Evolutionary conservation across 164 flowering plant genomes (phyloP).

Genomic region (Pachysandra terminalis): DNA sequence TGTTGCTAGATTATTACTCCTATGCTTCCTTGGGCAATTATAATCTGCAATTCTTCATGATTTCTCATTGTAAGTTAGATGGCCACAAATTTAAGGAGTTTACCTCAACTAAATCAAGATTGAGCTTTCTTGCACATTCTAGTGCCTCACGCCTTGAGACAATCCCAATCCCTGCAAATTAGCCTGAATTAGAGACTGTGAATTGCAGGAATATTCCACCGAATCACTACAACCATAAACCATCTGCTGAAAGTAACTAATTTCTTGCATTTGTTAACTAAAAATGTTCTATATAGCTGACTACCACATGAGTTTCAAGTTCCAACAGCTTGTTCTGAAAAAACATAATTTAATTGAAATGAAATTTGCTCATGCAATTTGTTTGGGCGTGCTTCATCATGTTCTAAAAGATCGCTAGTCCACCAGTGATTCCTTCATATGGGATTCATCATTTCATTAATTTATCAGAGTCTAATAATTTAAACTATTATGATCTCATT

Average conservation of each 20-base stretch:
- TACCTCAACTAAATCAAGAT: slow-evolving; percentile 85
- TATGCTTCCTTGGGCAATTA: neutral
- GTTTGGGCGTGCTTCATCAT: no score
- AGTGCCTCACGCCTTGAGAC: slow-evolving; percentile 59
- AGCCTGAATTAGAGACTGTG: neutral
- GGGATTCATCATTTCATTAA: no score
- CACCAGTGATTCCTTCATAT: no score
- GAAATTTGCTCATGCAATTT: no score
- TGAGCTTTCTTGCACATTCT: slow-evolving; percentile 46
- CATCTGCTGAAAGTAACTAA: neutral
- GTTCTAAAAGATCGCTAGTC: no score
- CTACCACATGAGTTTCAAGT: neutral
- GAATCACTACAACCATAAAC: neutral
- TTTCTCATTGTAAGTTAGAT: no score
- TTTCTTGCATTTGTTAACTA: neutral
- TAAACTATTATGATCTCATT: no score
- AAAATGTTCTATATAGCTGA: neutral
- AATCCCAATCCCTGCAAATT: slow-evolving; percentile 48
- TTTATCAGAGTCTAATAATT: no score
- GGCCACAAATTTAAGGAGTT: neutral
- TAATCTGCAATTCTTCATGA: neutral
- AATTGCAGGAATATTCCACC: neutral
- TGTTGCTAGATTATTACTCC: no score
- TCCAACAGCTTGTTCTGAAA: no score
- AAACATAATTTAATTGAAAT: no score